Base-by-base conservation (phyloP, 768 basidiomycete species). In the Naganishia vaughanmartiniae region DNA sequence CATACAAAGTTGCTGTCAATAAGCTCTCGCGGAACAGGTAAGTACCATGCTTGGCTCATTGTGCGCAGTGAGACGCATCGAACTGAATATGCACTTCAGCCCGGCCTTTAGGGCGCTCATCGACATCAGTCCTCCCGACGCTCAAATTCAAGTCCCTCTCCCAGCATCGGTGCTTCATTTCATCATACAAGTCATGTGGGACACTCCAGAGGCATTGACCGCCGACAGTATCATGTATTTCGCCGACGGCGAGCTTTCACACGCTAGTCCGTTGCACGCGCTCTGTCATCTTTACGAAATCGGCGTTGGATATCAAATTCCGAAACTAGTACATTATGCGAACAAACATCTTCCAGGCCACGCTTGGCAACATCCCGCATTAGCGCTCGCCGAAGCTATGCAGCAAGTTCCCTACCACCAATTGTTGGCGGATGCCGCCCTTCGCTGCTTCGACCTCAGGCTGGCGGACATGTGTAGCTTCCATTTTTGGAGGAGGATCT, bases 381-480 rank as follows among this genome's bases (percentile, higher is more conserved):
- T 51, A 51, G 48, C 48, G 24, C 24, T 51, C 4, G 48, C 48
- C 21, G 21, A n/a, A 51, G 48, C 48, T n/a, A 21, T 51, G 19
- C 48, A 51, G 48, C 48, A 51, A 51, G 48, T 51, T 51, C 48
- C 48, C 48, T n/a, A n/a, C 21, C 21, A 51, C 24, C 4, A 26
- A 51, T n/a, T 4, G 6, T 24, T 51, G 48, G 48, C n/a, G 5
- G 19, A 51, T 24, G 24, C 48, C n/a, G 48, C 48, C 12, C 48
- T 51, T n/a, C 24, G n/a, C 24, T 26, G 24, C 48, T 51, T 51
- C 12, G 48, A 51, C 12, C 7, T 14, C 48, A 26, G 24, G 48
- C 14, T 51, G n/a, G 48, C 48, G n/a, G 48, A 51, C 21, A 51
- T n/a, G 48, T 51, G 48, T 51, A n/a, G 48, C n/a, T 51, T 51